Evolutionary conservation across 2,329 filamentous ascomycete genomes (phyloP).

Genomic region (Aureobasidium sp.): DNA sequence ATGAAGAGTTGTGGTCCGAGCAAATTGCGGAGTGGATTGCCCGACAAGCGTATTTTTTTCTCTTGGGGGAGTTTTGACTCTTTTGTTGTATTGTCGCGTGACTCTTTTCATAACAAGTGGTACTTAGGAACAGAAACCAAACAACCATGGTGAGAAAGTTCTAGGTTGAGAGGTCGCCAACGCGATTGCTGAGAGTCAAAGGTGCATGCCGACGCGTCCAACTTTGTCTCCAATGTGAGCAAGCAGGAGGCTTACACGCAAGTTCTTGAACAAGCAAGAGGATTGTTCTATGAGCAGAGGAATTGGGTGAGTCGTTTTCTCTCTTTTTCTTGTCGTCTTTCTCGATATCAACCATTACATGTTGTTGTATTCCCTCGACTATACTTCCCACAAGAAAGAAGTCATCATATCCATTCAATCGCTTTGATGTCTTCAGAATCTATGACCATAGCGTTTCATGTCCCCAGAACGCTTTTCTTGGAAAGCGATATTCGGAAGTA

Average conservation of each 20-base stretch:
- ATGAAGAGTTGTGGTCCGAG: neutral
- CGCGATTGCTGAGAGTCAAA: constrained; percentile 9
- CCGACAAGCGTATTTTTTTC: neutral
- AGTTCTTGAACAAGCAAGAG: constrained; percentile 60
- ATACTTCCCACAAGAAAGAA: neutral
- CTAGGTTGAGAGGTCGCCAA: neutral
- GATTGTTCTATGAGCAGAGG: constrained; percentile 61
- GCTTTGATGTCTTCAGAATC: neutral
- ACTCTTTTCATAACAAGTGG: neutral
- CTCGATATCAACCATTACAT: neutral
- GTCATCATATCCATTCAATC: neutral
- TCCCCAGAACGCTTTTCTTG: no score
- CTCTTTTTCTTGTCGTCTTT: neutral
- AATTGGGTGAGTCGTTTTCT: constrained; percentile 58
- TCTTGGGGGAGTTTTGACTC: no score
- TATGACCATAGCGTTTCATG: no score
- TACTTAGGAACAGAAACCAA: neutral
- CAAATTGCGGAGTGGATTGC: constrained; percentile 8
- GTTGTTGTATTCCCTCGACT: no score
- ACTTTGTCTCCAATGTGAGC: constrained; percentile 56
- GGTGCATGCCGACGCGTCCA: constrained; percentile 75
- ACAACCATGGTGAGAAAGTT: neutral
- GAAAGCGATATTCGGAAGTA: neutral
- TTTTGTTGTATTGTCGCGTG: neutral
- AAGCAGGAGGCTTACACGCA: constrained; percentile 69